A percentile compares a stretch with the other conserved stretches of the same genome.
These are phyloP conservation scores for Naematelia encephala DNA, from an alignment of 768 basidiomycete genomes.

Conservation along the genomic window DNA sequence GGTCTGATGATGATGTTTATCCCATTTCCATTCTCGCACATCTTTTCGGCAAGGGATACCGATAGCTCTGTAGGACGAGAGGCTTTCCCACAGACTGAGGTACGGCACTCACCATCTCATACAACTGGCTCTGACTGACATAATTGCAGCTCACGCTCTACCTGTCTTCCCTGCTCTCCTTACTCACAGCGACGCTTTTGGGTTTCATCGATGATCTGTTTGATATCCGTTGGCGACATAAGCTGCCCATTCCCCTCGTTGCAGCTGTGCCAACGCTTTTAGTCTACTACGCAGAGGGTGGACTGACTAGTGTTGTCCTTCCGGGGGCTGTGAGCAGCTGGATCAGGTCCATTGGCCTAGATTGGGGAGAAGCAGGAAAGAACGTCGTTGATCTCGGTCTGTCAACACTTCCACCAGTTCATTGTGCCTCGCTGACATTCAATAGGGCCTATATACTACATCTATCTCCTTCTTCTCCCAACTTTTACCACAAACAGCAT, in stretches of 20 bases:
- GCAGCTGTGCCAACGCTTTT: conserved; percentile 91
- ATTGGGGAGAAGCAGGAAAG: conserved; percentile 58
- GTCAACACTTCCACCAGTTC: conserved; percentile 27
- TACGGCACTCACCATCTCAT: conserved; percentile 14
- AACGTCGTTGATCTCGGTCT: conserved; percentile 81
- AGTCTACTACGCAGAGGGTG: conserved; percentile 92
- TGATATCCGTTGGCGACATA: conserved; percentile 97
- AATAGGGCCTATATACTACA: conserved; percentile 85
- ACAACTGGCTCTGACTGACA: background rate
- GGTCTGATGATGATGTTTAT: conserved; percentile 84
- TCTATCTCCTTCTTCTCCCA: conserved; percentile 93
- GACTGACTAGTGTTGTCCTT: conserved; percentile 88
- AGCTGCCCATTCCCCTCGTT: conserved; percentile 92
- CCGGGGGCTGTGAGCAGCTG: conserved; percentile 70
- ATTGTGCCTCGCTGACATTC: background rate
- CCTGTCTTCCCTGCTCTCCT: conserved; percentile 84
- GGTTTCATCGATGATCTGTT: conserved; percentile 97
- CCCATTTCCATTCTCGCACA: conserved; percentile 84
- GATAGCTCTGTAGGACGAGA: conserved; percentile 27
- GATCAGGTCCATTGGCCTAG: conserved; percentile 20
- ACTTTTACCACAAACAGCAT: conserved; percentile 97
- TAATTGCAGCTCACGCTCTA: conserved; percentile 76
- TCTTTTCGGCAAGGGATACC: conserved; percentile 32
- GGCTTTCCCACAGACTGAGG: conserved; percentile 53
- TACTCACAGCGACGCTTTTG: conserved; percentile 86